Evolutionary conservation across 1,284 basidiomycete genomes (phyloP).

Genomic region (Microbotryum lychnidis-dioicae): DNA sequence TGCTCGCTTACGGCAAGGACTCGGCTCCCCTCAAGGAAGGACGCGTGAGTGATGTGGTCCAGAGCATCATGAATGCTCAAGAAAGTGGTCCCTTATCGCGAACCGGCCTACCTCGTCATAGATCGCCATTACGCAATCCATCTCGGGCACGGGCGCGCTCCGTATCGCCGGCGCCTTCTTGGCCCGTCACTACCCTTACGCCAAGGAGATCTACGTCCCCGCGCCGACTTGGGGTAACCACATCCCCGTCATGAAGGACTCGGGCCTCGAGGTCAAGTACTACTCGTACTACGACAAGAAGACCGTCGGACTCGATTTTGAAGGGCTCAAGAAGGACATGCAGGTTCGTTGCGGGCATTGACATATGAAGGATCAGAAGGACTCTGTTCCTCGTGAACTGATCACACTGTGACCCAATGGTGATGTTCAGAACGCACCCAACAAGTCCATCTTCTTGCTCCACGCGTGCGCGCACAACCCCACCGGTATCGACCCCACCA

Average conservation of each 20-base stretch:
- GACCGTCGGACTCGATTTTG: conserved; percentile 81
- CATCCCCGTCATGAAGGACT: conserved; percentile 63
- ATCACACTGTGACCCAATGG: too few relatives aligned
- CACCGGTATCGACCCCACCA: conserved; percentile 56
- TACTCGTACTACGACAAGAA: conserved; percentile 90
- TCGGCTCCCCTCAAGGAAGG: conserved; percentile 65
- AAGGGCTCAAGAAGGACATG: conserved; percentile 62
- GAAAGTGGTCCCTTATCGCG: not conserved
- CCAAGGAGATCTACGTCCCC: conserved; percentile 88
- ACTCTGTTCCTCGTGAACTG: not conserved
- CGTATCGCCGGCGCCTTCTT: conserved; percentile 94
- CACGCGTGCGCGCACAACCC: conserved; percentile 50
- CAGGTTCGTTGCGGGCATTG: conserved; percentile 36
- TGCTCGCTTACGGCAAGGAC: conserved; percentile 84
- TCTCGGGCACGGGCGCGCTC: conserved; percentile 96
- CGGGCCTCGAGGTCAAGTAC: conserved; percentile 82
- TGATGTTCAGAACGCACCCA: conserved; percentile 35
- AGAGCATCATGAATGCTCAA: not conserved
- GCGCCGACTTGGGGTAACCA: conserved; percentile 98
- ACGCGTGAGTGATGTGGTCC: conserved; percentile 50
- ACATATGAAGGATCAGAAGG: not conserved
- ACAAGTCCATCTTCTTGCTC: conserved; percentile 47
- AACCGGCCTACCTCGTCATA: conserved; percentile 37
- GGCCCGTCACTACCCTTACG: conserved; percentile 75
- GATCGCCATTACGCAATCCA: conserved; percentile 89